Evolutionary conservation across 2,329 filamentous ascomycete genomes (phyloP).

Genomic region (Aspergillus quadrilineatus): DNA sequence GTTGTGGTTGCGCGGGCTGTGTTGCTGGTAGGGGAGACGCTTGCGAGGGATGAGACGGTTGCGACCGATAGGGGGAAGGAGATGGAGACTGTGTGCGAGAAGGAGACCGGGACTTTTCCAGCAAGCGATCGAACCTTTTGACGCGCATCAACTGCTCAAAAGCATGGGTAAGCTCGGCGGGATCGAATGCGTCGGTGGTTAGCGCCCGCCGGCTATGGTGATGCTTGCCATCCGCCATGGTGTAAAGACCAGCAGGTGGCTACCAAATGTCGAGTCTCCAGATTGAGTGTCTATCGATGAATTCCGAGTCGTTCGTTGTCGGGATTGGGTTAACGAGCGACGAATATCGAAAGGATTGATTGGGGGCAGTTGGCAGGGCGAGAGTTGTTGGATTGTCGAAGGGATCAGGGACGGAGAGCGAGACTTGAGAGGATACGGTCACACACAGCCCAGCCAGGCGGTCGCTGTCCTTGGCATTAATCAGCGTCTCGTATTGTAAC

Average conservation of each 20-base stretch:
- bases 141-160: constrained; percentile 86
- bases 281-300: constrained; percentile 17
- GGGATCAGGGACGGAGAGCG: constrained; percentile 13
- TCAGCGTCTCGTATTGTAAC: constrained; percentile 17
- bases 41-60: constrained; percentile 33
- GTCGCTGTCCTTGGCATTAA: constrained; percentile 27
- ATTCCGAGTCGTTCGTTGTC: not conserved
- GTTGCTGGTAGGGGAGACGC: constrained; percentile 39
- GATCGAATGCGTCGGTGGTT: constrained; percentile 60
- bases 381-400: constrained; percentile 6
- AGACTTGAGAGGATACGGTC: constrained; percentile 18
- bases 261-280: constrained; percentile 24
- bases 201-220: constrained; percentile 33
- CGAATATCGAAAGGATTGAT: not conserved
- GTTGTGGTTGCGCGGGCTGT: constrained; percentile 20
- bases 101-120: constrained; percentile 60
- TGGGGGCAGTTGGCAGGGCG: constrained; percentile 5
- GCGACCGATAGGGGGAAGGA: constrained; percentile 25
- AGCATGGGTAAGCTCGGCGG: constrained; percentile 73
- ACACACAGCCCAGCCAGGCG: constrained; percentile 29
- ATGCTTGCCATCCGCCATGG: constrained; percentile 41
- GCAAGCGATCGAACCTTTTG: constrained; percentile 81
- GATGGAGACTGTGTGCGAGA: constrained; percentile 60
- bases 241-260: constrained; percentile 29
- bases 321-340: not conserved